Percentiles rank a stretch among this genome's conserved stretches.
These are phyloP conservation scores for Calocybe gambosa DNA, from an alignment of 1,284 basidiomycete species.

Conservation along the genomic window DNA sequence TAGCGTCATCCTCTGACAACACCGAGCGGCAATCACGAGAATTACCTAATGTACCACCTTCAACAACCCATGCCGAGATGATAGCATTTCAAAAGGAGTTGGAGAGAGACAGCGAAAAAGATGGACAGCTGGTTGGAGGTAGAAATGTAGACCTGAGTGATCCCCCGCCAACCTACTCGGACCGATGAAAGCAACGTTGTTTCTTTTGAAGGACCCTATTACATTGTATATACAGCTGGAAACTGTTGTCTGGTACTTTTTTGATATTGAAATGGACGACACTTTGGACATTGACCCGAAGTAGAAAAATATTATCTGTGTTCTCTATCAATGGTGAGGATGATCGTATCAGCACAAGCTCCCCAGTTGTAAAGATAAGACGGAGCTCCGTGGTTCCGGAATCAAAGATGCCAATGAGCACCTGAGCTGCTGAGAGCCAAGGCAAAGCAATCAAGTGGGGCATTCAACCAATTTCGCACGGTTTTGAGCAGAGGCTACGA, in stretches of 20 bases:
- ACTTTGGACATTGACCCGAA: neutral
- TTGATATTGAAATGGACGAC: too few species aligned
- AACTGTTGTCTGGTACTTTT: too few species aligned
- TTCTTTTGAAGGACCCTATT: neutral
- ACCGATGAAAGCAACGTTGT: constrained; percentile 1
- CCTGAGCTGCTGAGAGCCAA: neutral
- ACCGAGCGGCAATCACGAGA: neutral
- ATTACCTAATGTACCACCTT: constrained; percentile 3
- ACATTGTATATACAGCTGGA: too few species aligned
- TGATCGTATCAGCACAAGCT: neutral
- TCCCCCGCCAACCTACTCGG: constrained; percentile 12
- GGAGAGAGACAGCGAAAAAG: constrained; percentile 22
- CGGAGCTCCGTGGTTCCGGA: constrained; percentile 10
- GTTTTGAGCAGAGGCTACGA: constrained; percentile 10
- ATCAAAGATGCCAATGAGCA: too few species aligned
- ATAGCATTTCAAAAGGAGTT: constrained; percentile 25
- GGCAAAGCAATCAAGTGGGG: constrained; percentile 5
- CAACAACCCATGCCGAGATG: constrained; percentile 19
- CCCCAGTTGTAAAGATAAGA: neutral
- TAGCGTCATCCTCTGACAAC: neutral
- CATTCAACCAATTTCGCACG: constrained; percentile 8
- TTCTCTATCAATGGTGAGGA: neutral
- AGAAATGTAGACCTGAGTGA: constrained; percentile 1
- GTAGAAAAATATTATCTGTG: neutral
- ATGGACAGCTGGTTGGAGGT: constrained; percentile 4